These are phyloP conservation scores for Aspergillus glaucus DNA, from an alignment of 2,329 filamentous ascomycete species.

Conservation along the genomic window DNA sequence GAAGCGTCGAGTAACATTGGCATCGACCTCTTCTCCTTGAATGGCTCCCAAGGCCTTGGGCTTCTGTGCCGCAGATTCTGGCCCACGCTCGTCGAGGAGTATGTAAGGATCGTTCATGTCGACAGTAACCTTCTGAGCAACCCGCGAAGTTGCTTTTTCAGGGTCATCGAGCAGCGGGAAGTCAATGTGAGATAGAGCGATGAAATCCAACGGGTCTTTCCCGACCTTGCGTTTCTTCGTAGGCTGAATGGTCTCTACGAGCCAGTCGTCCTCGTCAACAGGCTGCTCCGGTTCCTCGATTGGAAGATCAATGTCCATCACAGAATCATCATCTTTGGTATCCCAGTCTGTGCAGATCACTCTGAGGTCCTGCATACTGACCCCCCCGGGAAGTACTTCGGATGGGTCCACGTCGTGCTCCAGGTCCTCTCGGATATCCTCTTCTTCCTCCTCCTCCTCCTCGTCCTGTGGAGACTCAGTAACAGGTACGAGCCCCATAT, in stretches of 20 bases:
- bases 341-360: constrained; percentile 86
- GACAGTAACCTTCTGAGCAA: constrained; percentile 72
- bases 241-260: constrained; percentile 43
- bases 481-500: constrained; percentile 50
- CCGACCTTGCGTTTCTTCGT: constrained; percentile 61
- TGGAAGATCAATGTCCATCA: constrained; percentile 24
- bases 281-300: constrained; percentile 28
- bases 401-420: constrained; percentile 55
- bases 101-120: constrained; percentile 86
- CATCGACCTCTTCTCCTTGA: constrained; percentile 55
- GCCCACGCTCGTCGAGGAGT: constrained; percentile 70
- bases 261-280: constrained; percentile 55
- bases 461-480: constrained; percentile 40
- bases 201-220: constrained; percentile 39
- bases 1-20: constrained; percentile 65
- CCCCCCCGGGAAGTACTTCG: constrained; percentile 59
- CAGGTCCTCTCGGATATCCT: constrained; percentile 44
- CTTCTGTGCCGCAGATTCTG: constrained; percentile 55
- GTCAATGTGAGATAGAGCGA: constrained; percentile 52
- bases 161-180: constrained; percentile 76
- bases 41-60: constrained; percentile 30
- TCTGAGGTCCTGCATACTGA: constrained; percentile 72
- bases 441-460: constrained; percentile 44
- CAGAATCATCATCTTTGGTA: constrained; percentile 50
- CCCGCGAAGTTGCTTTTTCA: constrained; percentile 62